Evolutionary conservation across 148 eudicot genomes (phyloP), one percentile per base, ranked within the genome.

Genomic region (Oxyria digyna): DNA sequence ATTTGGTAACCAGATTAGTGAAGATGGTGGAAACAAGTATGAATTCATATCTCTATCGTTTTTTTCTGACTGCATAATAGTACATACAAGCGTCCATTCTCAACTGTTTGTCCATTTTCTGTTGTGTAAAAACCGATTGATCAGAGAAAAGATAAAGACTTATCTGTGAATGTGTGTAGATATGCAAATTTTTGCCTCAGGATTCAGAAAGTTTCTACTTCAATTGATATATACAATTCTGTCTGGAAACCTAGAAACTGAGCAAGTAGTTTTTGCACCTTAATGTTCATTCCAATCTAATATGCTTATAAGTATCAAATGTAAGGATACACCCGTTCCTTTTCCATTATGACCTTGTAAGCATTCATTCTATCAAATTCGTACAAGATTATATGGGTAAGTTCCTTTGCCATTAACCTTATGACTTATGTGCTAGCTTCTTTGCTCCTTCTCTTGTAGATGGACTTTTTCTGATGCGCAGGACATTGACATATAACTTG

Each of bases 1-100:
- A 80, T 94, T 69, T 50, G 98, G 98, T 42, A 90, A 87, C 69
- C 82, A 73, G 27, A 77, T 93, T 70, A 90, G 98, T 73, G 95
- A 93, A 75, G 91, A 90, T 69, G 98, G 98, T 12, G 95, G 95
- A 55, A 93, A 93, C 76, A 90, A 84, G 98, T 93, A 63, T 37
- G 91, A 62, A 41, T 23, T 17, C 43, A 74, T 29, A 37, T 20
- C 37, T 67, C 70, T 2, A 50, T 65, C 71, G 31, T n/a, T 62
- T 18, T 38, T 38, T 2, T 48, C 14, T 66, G 48, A 27, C 35
- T 67, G 10, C 4, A n/a, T n/a, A 69, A 49, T 72, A 48, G 70
- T n/a, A n/a, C n/a, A n/a, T n/a, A n/a, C n/a, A n/a, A n/a, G n/a
- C n/a, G n/a, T n/a, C n/a, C n/a, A n/a, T n/a, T n/a, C n/a, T n/a